These are phyloP conservation scores for Kwoniella mangroviensis DNA, from an alignment of 768 basidiomycete genomes.

Conservation along the genomic window DNA sequence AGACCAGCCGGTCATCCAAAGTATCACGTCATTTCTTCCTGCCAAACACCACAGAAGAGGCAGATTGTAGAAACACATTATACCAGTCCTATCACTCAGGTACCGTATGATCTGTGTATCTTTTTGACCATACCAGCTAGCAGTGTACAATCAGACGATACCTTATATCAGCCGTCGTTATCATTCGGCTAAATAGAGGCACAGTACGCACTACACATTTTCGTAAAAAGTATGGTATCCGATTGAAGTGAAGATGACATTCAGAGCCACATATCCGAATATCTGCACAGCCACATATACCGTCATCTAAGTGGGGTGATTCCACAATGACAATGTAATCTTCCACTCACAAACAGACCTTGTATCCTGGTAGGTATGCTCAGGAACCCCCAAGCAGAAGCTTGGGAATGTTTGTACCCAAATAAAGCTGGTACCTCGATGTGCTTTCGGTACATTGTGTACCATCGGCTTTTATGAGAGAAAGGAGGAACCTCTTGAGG, in stretches of 20 bases:
- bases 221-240: constrained; percentile 32
- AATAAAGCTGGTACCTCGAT: constrained; percentile 30
- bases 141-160: neutral
- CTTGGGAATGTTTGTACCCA: constrained; percentile 31
- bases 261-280: constrained; percentile 31
- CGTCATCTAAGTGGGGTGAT: too few species aligned
- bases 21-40: constrained; percentile 37
- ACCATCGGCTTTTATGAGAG: neutral
- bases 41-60: constrained; percentile 42
- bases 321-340: too few species aligned
- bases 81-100: constrained; percentile 38
- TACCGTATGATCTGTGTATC: constrained; percentile 24
- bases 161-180: neutral
- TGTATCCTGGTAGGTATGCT: constrained; percentile 33
- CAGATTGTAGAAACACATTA: constrained; percentile 41
- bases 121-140: constrained; percentile 19
- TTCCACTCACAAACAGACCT: constrained; percentile 28
- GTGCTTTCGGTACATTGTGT: constrained; percentile 23
- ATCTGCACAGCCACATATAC: constrained; percentile 16
- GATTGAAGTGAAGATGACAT: constrained; percentile 30
- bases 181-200: neutral
- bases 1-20: constrained; percentile 46
- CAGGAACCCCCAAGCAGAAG: constrained; percentile 25
- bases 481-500: neutral
- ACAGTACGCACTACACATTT: constrained; percentile 33